Base-by-base conservation (phyloP, 1,284 basidiomycete genomes). In the Irpex sp. region DNA sequence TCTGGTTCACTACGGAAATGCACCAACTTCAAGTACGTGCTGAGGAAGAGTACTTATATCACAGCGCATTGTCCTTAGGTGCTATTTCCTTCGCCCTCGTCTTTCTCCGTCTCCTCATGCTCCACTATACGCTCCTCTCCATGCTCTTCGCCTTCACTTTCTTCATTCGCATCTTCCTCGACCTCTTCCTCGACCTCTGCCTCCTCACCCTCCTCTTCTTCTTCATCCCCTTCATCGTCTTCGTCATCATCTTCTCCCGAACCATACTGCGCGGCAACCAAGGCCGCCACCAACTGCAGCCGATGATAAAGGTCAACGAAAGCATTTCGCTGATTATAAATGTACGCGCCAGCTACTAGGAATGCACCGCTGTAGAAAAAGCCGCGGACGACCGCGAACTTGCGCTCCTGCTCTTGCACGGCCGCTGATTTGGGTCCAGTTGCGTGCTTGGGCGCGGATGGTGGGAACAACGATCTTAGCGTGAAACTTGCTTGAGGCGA, bases 331-430 rank as follows among this genome's bases (percentile, higher is more conserved):
- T 56, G 54, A 31, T 56, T 19, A 13, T 63, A 59, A 55, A 67
- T 44, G 62, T 71, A 75, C 6, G 66, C 62, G 17, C 66, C 67
- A 1, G 73, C 65, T 19, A 71, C 72, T 1, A 73, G 68, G 0
- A 75, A 61, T 11, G 73, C 70, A 5, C 74, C 65, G 1, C 71
- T 67, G 47, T 74, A 64, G 73, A 77, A 83, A 7, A 71, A 69
- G 73, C 76, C 77, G 11, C 76, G 72, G 67, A 70, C 74, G 17
- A 74, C 69, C 57, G 66, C 69, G 64, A 76, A 77, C 54, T 72
- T 71, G 57, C 69, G 62, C 38, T 80, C 81, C 13, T 75, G 49
- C 3, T 40, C 58, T 17, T 55, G 34, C 52, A 62, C 49, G 13
- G 26, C 49, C 37, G 17, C 26, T 51, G 55, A 48, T 61, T 70